Conservation (phyloP, 2,329 filamentous ascomycete genomes). For the Phaeosphaeriaceae sp. region DNA sequence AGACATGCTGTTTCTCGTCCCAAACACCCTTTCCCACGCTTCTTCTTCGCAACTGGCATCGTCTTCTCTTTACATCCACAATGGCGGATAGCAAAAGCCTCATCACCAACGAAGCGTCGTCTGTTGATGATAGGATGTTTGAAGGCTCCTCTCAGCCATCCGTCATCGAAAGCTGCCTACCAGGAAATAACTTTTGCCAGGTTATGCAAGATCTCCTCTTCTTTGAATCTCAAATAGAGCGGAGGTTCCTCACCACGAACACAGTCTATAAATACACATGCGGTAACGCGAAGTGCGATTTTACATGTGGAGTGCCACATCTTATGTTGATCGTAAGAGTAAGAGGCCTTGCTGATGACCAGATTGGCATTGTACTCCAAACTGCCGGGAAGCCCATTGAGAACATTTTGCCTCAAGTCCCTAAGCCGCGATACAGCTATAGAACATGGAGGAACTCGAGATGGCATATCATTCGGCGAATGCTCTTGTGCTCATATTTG, state of each 20-base stretch:
- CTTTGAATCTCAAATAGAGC: constrained; percentile 20
- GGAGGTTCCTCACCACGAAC: constrained; percentile 16
- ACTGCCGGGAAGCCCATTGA: constrained; percentile 10
- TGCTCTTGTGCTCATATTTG: constrained; percentile 6
- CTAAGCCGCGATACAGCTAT: constrained; percentile 11
- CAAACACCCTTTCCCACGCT: constrained; percentile 5
- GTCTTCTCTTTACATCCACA: constrained; percentile 18
- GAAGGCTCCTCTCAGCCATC: constrained; percentile 13
- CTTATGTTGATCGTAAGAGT: no score
- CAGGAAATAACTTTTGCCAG: constrained; percentile 19
- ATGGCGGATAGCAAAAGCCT: constrained; percentile 18
- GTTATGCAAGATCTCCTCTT: constrained; percentile 18
- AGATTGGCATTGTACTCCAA: constrained; percentile 8
- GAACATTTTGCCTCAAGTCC: constrained; percentile 14
- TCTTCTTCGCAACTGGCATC: constrained; percentile 14
- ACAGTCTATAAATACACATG: constrained; percentile 21
- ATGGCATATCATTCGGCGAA: constrained; percentile 3
- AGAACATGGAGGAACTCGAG: constrained; percentile 7
- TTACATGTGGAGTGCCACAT: no score
- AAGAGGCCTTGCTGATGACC: no score
- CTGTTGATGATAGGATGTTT: constrained; percentile 13
- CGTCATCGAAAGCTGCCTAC: constrained; percentile 15
- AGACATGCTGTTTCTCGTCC: constrained; percentile 12
- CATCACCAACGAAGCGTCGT: constrained; percentile 14
- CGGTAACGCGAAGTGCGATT: no score